These are phyloP conservation scores for Penicillium oxalicum DNA, from an alignment of 2,329 filamentous ascomycete genomes.

Conservation along the genomic window DNA sequence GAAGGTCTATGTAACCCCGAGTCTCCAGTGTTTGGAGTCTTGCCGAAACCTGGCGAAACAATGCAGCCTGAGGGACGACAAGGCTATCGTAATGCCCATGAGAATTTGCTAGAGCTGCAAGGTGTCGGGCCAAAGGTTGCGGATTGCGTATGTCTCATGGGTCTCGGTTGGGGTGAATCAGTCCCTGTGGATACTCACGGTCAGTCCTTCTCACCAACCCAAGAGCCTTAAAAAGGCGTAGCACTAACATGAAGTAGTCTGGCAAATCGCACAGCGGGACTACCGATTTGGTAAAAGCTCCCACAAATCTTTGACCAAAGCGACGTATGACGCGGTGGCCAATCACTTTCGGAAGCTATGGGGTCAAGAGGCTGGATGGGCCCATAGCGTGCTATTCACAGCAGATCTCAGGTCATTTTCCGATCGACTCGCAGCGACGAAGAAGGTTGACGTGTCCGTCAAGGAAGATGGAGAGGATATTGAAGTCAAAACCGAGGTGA, in stretches of 20 bases:
- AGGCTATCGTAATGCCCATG: slow-evolving; percentile 74
- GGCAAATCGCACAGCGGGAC: slow-evolving; percentile 95
- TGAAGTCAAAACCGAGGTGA: slow-evolving; percentile 24
- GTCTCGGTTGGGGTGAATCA: slow-evolving; percentile 88
- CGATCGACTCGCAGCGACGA: slow-evolving; percentile 48
- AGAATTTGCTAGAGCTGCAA: slow-evolving; percentile 68
- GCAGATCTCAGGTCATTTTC: slow-evolving; percentile 85
- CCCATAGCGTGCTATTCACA: slow-evolving; percentile 92
- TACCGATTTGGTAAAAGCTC: slow-evolving; percentile 85
- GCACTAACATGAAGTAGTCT: slow-evolving; percentile 50
- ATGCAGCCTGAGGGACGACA: slow-evolving; percentile 49
- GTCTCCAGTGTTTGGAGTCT: slow-evolving; percentile 53
- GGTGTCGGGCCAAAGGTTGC: slow-evolving; percentile 96
- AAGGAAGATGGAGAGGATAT: slow-evolving; percentile 25
- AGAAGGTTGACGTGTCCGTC: slow-evolving; percentile 33
- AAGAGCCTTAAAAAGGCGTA: neutral
- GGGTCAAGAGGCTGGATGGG: slow-evolving; percentile 94
- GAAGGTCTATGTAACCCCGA: slow-evolving; percentile 71
- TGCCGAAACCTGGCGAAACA: slow-evolving; percentile 41
- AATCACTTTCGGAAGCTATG: slow-evolving; percentile 85
- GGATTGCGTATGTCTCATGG: slow-evolving; percentile 95
- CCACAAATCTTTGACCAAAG: slow-evolving; percentile 78
- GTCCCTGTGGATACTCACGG: slow-evolving; percentile 93
- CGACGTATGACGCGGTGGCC: slow-evolving; percentile 81
- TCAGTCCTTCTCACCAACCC: slow-evolving; percentile 23